Conservation (phyloP, 2,329 filamentous ascomycete species). For the Periconia sp. region DNA sequence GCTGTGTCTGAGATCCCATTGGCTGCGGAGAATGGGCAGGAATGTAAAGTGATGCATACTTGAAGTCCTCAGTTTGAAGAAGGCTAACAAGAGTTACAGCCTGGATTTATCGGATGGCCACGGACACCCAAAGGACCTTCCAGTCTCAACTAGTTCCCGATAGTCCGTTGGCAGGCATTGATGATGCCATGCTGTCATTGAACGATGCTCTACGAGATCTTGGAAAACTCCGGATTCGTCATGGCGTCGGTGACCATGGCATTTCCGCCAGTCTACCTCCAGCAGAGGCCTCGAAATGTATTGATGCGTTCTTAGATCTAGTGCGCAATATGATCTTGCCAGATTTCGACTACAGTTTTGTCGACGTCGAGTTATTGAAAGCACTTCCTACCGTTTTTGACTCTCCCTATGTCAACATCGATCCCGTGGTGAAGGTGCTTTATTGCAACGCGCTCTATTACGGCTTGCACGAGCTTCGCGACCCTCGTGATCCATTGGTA, state of each 20-base stretch:
- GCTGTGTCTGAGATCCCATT: constrained; percentile 3
- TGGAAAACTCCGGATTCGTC: constrained; percentile 24
- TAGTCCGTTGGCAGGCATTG: constrained; percentile 9
- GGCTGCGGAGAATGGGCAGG: constrained; percentile 19
- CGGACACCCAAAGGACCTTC: constrained; percentile 24
- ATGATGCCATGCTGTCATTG: constrained; percentile 28
- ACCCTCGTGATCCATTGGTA: constrained; percentile 12
- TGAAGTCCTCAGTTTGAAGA: neutral
- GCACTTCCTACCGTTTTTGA: constrained; percentile 24
- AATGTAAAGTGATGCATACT: constrained; percentile 15
- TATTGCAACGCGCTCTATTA: constrained; percentile 33
- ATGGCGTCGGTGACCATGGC: constrained; percentile 6
- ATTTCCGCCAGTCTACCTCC: constrained; percentile 13
- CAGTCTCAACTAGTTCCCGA: constrained; percentile 20
- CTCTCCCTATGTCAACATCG: constrained; percentile 29
- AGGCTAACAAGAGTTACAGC: constrained; percentile 12
- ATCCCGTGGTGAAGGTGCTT: constrained; percentile 25
- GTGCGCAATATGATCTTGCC: constrained; percentile 20
- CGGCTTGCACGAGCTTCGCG: constrained; percentile 19
- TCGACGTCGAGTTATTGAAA: neutral
- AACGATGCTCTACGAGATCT: constrained; percentile 31
- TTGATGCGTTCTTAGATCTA: constrained; percentile 23
- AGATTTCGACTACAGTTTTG: constrained; percentile 1
- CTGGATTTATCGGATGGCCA: constrained; percentile 34
- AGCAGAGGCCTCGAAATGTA: constrained; percentile 18